A percentile compares a stretch with the other conserved stretches of the same genome.
phyloP scores from a whole-genome alignment of 1,139 yeast species.

The Yamadazyma mexicana region DNA sequence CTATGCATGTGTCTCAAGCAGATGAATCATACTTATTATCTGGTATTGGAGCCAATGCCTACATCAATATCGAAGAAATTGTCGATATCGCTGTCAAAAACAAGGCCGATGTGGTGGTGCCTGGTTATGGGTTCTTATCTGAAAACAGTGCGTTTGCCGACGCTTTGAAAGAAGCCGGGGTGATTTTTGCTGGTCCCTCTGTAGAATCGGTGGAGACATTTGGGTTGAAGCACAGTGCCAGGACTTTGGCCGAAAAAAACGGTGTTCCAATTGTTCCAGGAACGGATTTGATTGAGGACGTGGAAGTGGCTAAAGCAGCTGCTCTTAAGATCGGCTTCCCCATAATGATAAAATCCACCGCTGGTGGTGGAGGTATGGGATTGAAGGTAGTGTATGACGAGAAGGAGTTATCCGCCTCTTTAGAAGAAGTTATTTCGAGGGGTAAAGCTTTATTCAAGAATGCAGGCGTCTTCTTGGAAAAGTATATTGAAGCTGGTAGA shows the following conservation, averaged over 20 bases:
- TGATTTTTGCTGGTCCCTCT: conserved; percentile 49
- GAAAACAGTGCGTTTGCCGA: conserved; percentile 46
- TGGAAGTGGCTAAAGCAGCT: conserved; percentile 25
- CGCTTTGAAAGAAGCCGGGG: conserved; percentile 31
- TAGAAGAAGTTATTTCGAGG: conserved; percentile 41
- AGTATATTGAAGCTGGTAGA: conserved; percentile 42
- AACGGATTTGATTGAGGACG: conserved; percentile 36
- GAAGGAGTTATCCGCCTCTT: conserved; percentile 30
- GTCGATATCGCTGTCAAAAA: conserved; percentile 30
- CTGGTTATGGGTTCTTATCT: conserved; percentile 20
- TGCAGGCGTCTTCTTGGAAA: conserved; percentile 44
- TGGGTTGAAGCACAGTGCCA: conserved; percentile 36
- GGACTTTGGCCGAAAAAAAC: conserved; percentile 26
- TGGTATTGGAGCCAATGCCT: conserved; percentile 42
- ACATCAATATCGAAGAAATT: conserved; percentile 41
- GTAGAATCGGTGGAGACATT: conserved; percentile 31
- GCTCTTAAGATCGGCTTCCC: conserved; percentile 46
- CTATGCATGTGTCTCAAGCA: conserved; percentile 38
- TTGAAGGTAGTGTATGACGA: conserved; percentile 38
- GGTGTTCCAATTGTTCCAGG: conserved; percentile 53
- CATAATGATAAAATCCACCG: conserved; percentile 49
- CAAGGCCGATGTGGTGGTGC: conserved; percentile 8
- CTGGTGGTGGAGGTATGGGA: conserved; percentile 57
- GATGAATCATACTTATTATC: conserved; percentile 32
- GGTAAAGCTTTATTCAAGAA: conserved; percentile 43